A percentile compares a stretch with the other conserved stretches of the same genome.
Conservation (phyloP, 306 rosid species). For the Parietaria judaica region DNA sequence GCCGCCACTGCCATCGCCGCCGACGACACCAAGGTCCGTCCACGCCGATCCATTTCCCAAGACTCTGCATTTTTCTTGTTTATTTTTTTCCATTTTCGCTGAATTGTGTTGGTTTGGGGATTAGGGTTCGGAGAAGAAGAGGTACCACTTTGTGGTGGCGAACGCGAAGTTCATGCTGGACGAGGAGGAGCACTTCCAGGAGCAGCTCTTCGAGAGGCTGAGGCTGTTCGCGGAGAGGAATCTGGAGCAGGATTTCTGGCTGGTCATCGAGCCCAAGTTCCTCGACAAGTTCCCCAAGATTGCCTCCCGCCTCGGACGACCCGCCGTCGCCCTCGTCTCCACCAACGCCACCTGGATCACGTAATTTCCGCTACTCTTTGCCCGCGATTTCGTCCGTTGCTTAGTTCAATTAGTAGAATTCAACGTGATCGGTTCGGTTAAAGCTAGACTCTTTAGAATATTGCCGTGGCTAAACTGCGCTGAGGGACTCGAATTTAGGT, state of each 20-base stretch:
- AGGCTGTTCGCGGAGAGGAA: slow-evolving; percentile 53
- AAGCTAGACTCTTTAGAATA: too few relatives aligned
- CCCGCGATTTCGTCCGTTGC: too few relatives aligned
- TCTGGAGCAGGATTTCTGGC: slow-evolving; percentile 89
- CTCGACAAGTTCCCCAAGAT: slow-evolving; percentile 80
- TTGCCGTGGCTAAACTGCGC: too few relatives aligned
- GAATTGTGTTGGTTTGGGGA: neutral
- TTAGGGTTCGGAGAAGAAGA: slow-evolving; percentile 19
- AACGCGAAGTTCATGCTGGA: slow-evolving; percentile 97
- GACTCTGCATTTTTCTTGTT: neutral
- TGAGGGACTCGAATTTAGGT: too few relatives aligned
- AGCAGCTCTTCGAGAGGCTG: slow-evolving; percentile 62
- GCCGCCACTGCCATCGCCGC: slow-evolving; percentile 48
- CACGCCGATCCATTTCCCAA: slow-evolving; percentile 1
- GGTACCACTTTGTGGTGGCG: slow-evolving; percentile 74
- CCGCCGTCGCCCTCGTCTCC: slow-evolving; percentile 94
- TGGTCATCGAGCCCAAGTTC: slow-evolving; percentile 91
- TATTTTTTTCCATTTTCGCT: neutral
- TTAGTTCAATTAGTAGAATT: too few relatives aligned
- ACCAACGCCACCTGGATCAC: slow-evolving; percentile 94
- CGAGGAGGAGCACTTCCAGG: slow-evolving; percentile 96
- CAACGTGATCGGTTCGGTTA: too few relatives aligned
- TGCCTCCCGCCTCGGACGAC: slow-evolving; percentile 64
- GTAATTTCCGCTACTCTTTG: slow-evolving; percentile 22
- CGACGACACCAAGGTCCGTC: slow-evolving; percentile 36